Evolutionary conservation across 2,329 filamentous ascomycete genomes (phyloP), one percentile per base, ranked within the genome.

Genomic region (Dothiorella sarmentorum): DNA sequence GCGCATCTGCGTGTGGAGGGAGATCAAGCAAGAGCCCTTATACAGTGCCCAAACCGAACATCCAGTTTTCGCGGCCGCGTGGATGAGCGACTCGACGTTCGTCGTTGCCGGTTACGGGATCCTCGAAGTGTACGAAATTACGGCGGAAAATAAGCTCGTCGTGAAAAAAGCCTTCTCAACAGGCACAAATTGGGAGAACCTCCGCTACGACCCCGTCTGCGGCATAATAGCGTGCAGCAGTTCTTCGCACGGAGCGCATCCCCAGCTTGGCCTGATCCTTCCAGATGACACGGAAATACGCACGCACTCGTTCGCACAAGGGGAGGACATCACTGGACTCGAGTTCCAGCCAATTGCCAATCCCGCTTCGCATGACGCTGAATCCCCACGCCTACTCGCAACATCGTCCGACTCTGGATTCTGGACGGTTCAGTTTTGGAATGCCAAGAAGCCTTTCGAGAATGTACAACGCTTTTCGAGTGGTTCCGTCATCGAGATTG

Each of bases 11-110:
- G 66, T 75, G 20, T 75, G 71, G 71, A 73, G 68, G 35, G 52
- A 64, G 4, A 38, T 56, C 42, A 59, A 61, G 43, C 68, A 67
- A 20, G 72, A 75, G 26, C 74, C 76, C 4, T 65, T 73, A 4
- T 77, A 72, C 71, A 71, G 69, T 22, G 68, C 73, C 17, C 76
- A 76, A 49, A 73, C 71, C 9, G 72, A 76, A 20, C 69, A 70
- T 4, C 69, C 69, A 56, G 71, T 78, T 1, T 67, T 73, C 24
- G 77, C 79, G 59, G 76, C 74, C 1, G 69, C 71, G 11, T 79
- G 77, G 76, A 73, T 73, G 38, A 73, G 66, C 43, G 71, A 76
- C 13, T 69, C 73, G 3, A 68, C 68, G 2, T 78, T 80, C 61
- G 68, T 76, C 9, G 74, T 78, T 10, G 77, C 74, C 56, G 76